A percentile compares a stretch with the other conserved stretches of the same genome.
Evolutionary conservation across 306 rosid species (phyloP).

Genomic region (Clitoria ternatea): DNA sequence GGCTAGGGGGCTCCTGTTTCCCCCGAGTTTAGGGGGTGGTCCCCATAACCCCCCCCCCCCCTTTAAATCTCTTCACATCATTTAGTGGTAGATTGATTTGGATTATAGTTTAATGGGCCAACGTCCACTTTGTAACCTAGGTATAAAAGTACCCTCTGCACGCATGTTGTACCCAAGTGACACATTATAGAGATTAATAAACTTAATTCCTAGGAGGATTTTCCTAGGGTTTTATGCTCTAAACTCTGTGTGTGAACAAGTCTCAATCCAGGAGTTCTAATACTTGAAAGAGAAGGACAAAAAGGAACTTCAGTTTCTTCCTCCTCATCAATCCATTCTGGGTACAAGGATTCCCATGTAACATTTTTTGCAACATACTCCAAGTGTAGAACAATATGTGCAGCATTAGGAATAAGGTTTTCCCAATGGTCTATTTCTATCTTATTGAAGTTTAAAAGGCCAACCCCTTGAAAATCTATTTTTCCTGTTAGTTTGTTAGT

Average conservation of each 20-base stretch:
- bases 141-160: no score
- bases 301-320: background rate
- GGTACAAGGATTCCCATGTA: slow-evolving; percentile 7
- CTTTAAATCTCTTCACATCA: no score
- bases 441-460: background rate
- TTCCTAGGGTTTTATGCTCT: no score
- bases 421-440: background rate
- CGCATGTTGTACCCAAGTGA: no score
- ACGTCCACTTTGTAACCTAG: no score
- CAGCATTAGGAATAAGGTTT: background rate
- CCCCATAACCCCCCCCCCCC: no score
- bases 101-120: no score
- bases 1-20: no score
- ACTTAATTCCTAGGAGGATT: no score
- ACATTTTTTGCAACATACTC: background rate
- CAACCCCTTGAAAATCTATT: background rate
- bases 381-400: background rate
- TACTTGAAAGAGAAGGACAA: background rate
- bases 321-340: slow-evolving; percentile 11
- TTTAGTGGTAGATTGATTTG: no score
- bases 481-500: background rate
- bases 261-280: background rate
- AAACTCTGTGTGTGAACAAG: background rate
- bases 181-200: no score
- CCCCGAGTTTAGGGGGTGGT: no score